Percentiles rank a stretch among this genome's conserved stretches.
Conservation (phyloP, 345 rosid genomes). For the Mallotus nudiflorus region DNA sequence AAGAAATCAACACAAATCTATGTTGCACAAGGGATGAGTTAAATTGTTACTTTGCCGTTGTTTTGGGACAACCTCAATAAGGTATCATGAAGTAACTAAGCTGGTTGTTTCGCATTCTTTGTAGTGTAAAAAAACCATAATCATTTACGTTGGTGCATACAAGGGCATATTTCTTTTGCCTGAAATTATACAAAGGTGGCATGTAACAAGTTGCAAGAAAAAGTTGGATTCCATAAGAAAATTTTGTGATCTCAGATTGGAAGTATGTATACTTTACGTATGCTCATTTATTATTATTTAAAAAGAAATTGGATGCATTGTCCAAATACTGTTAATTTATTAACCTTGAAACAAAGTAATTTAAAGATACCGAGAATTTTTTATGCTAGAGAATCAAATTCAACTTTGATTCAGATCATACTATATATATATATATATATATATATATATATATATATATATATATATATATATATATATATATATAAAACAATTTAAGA, state of each 20-base stretch:
- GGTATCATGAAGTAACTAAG: no score
- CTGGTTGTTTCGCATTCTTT: neutral
- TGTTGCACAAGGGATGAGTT: neutral
- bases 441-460: no score
- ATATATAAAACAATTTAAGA: neutral
- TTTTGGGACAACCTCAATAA: neutral
- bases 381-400: neutral
- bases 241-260: neutral
- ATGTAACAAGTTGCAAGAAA: neutral
- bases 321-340: neutral
- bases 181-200: neutral
- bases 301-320: neutral
- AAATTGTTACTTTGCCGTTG: no score
- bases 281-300: neutral
- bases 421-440: neutral
- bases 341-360: neutral
- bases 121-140: neutral
- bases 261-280: neutral
- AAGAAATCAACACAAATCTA: neutral
- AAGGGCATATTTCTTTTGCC: neutral
- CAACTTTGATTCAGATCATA: neutral
- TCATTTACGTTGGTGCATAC: neutral
- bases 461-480: no score
- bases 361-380: no score
- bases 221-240: no score